phyloP scores from a whole-genome alignment of 1,139 yeast genomes.

The Nakaseomyces delphensis region DNA sequence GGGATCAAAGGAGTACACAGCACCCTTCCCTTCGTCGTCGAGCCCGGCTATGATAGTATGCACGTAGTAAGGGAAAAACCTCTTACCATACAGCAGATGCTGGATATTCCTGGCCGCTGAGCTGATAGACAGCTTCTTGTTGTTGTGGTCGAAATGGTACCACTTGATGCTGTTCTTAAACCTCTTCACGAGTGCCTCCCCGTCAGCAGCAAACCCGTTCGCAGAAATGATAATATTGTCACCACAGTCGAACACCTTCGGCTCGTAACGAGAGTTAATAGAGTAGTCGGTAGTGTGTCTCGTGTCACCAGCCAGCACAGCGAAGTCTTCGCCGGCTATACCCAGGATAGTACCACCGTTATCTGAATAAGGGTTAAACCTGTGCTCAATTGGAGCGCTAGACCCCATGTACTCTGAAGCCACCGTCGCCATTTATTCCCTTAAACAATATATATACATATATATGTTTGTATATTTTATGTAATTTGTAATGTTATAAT shows the following conservation, averaged over 20 bases:
- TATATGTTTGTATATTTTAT: no score
- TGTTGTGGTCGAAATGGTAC: constrained; percentile 85
- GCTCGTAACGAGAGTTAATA: constrained; percentile 87
- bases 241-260: constrained; percentile 83
- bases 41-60: constrained; percentile 91
- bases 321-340: constrained; percentile 95
- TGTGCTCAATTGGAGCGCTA: constrained; percentile 74
- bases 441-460: no score
- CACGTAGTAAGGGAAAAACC: constrained; percentile 95
- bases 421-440: constrained; percentile 39
- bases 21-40: constrained; percentile 91
- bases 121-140: constrained; percentile 52
- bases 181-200: constrained; percentile 70
- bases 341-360: constrained; percentile 97
- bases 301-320: constrained; percentile 95
- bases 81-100: constrained; percentile 81
- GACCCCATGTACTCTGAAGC: constrained; percentile 55
- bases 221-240: constrained; percentile 84
- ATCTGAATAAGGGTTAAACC: constrained; percentile 92
- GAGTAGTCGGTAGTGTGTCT: constrained; percentile 92
- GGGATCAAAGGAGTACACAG: constrained; percentile 93
- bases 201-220: constrained; percentile 95
- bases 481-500: no score
- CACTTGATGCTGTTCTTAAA: constrained; percentile 76
- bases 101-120: constrained; percentile 90